Conservation (phyloP, 495 filamentous ascomycete species). For the Cercophora sp. region DNA sequence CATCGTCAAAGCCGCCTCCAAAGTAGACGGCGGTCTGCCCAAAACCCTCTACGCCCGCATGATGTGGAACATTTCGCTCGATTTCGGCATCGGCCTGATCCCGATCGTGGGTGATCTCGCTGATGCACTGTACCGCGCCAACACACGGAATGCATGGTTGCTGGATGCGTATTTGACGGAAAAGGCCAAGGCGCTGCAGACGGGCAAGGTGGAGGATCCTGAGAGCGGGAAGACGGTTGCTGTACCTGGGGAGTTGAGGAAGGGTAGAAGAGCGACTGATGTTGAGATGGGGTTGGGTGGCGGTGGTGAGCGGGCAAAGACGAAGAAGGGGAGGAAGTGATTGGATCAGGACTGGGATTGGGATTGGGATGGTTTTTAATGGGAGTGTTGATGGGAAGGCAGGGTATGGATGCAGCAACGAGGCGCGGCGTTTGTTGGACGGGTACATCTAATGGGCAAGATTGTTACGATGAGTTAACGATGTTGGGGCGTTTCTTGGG, state of each 20-base stretch:
- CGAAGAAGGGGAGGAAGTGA: background rate
- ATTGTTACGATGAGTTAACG: too few species aligned
- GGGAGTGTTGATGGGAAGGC: too few species aligned
- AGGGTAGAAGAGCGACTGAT: background rate
- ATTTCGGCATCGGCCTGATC: conserved; percentile 77
- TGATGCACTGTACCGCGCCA: conserved; percentile 60
- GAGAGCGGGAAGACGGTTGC: conserved; percentile 12
- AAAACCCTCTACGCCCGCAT: conserved; percentile 54
- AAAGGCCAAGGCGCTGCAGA: conserved; percentile 46
- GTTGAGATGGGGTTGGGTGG: conserved; percentile 3
- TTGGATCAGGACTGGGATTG: background rate
- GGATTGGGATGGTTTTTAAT: too few species aligned
- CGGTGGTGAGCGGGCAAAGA: background rate
- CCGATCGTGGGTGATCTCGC: conserved; percentile 82
- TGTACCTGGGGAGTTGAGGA: background rate
- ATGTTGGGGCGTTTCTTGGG: too few species aligned
- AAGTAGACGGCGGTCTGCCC: conserved; percentile 70
- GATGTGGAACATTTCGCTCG: conserved; percentile 71
- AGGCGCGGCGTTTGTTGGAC: too few species aligned
- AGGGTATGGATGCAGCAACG: too few species aligned
- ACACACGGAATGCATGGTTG: conserved; percentile 71
- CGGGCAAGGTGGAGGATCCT: conserved; percentile 30
- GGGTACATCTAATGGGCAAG: too few species aligned
- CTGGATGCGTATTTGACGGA: conserved; percentile 68
- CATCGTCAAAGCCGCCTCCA: conserved; percentile 62